Evolutionary conservation across 805 yeast species (phyloP), one percentile per base, ranked within the genome.

Genomic region (Suhomyces xylopsoci): DNA sequence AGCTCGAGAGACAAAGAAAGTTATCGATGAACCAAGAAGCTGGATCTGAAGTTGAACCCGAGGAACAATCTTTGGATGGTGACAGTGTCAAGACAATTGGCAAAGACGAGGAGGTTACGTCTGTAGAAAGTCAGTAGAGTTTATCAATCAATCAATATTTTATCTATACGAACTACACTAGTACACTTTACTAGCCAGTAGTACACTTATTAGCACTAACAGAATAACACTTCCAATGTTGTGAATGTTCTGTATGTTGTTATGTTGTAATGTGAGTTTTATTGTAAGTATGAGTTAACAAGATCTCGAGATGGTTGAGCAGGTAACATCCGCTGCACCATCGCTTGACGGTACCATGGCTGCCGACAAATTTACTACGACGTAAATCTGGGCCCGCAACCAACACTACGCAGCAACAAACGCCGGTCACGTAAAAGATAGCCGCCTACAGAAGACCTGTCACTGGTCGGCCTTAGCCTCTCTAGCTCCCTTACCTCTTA

Each of bases 1-100:
- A 70, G 55, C 56, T 51, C 28, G 68, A 61, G 45, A 61, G 62
- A 52, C 45, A 52, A 51, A 57, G 55, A 45, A 57, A 54, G 24
- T 20, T 30, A n/a, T 42, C 38, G 45, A 34, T 26, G 30, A 15
- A 14, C 40, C 41, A 47, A 15, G 40, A 38, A 14, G 49, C 17
- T 10, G 43, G 4, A n/a, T 19, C 38, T 14, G 44, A 14, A 15
- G 17, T 7, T 22, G 45, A 40, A 17, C 20, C 24, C 9, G 48
- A 28, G 14, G 48, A 45, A 15, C 34, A 44, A 25, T 44, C 47
- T n/a, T 43, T 43, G 15, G 32, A n/a, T 20, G 47, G 28, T 5
- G 47, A 44, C 19, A 44, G 32, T 17, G 34, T 26, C 17, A 24
- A 44, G 17, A 42, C 45, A 5, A 17, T 42, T 22, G 19, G 24